These are phyloP conservation scores for Sphaerulina populicola DNA, from an alignment of 2,329 filamentous ascomycete species.

Conservation along the genomic window DNA sequence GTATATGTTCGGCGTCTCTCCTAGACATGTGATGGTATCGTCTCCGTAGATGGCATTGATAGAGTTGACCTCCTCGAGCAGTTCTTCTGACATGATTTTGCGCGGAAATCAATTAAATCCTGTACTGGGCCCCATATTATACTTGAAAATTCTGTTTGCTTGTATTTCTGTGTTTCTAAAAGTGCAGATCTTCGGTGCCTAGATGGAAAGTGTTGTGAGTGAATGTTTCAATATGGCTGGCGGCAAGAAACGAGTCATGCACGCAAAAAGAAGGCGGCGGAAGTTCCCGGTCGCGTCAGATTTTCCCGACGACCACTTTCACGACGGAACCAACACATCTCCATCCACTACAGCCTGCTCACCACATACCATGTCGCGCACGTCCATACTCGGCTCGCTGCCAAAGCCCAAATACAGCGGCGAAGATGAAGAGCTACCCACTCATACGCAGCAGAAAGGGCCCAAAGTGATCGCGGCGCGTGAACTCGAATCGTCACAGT, in stretches of 20 bases:
- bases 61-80: constrained; percentile 67
- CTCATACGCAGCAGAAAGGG: constrained; percentile 64
- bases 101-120: background rate
- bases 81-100: constrained; percentile 34
- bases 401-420: constrained; percentile 87
- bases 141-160: background rate
- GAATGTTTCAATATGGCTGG: background rate
- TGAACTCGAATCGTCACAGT: constrained; percentile 74
- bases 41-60: constrained; percentile 78
- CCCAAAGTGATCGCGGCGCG: constrained; percentile 72
- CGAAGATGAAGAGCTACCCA: constrained; percentile 72
- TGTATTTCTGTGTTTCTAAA: too few relatives aligned
- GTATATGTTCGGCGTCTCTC: constrained; percentile 36
- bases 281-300: background rate
- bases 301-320: background rate
- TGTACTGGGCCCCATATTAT: background rate
- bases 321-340: background rate
- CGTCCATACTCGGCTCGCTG: constrained; percentile 66
- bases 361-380: constrained; percentile 16
- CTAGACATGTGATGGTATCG: constrained; percentile 45
- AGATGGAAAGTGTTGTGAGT: background rate
- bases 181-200: background rate
- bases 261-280: background rate
- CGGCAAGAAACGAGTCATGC: background rate
- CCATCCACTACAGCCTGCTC: background rate